Conservation (phyloP, 306 rosid genomes). For the Parietaria judaica region DNA sequence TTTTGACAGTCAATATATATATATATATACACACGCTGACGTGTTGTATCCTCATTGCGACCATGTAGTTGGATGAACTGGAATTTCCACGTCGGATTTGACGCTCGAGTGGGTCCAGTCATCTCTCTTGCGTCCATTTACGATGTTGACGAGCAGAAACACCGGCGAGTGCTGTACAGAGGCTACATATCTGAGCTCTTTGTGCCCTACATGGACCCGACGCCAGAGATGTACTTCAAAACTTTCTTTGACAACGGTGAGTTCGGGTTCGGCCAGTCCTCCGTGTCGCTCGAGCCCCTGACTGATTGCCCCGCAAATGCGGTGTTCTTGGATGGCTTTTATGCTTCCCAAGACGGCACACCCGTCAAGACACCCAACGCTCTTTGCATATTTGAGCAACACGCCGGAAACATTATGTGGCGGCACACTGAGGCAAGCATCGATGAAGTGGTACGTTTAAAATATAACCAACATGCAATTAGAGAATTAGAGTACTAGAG, state of each 20-base stretch:
- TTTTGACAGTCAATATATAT: too few species aligned
- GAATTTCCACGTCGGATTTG: constrained; percentile 32
- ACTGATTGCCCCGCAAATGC: too few species aligned
- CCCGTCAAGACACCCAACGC: constrained; percentile 42
- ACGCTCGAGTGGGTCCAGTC: constrained; percentile 40
- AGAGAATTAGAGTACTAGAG: too few species aligned
- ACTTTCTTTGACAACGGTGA: too few species aligned
- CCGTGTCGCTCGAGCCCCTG: too few species aligned
- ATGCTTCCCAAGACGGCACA: constrained; percentile 26
- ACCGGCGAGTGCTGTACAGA: constrained; percentile 43
- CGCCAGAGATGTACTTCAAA: too few species aligned
- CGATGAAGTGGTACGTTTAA: constrained; percentile 15
- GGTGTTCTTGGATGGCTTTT: constrained; percentile 40
- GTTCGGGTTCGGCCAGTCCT: too few species aligned
- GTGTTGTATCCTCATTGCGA: too few species aligned
- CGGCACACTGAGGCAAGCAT: constrained; percentile 43
- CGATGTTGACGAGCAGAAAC: constrained; percentile 33
- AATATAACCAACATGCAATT: too few species aligned
- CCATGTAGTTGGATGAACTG: constrained; percentile 67
- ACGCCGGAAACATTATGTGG: constrained; percentile 55
- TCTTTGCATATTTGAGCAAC: constrained; percentile 48
- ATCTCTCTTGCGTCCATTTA: constrained; percentile 52
- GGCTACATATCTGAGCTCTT: too few species aligned
- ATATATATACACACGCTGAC: too few species aligned
- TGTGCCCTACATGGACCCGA: too few species aligned